Conservation (phyloP, 108 stramenopile species). For the Skeletonema potamos region DNA sequence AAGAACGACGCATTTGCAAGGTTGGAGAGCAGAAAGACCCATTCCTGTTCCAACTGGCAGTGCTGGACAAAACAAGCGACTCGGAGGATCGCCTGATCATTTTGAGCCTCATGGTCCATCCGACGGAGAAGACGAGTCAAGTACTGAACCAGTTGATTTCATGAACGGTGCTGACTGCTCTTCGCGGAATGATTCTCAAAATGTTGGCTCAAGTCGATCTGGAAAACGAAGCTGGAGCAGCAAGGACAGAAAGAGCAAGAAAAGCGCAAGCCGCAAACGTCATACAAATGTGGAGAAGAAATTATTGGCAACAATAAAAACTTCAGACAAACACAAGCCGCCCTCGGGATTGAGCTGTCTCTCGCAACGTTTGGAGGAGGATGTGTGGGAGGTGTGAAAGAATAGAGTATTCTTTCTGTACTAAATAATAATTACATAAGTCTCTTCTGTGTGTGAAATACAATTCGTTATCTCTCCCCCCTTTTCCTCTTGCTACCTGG, state of each 20-base stretch:
- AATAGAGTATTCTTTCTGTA: neutral
- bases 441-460: no score
- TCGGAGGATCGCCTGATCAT: constrained; percentile 9
- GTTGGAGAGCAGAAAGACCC: constrained; percentile 21
- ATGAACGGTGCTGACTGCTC: neutral
- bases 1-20: constrained; percentile 1
- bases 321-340: constrained; percentile 18
- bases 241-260: neutral
- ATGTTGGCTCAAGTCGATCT: neutral
- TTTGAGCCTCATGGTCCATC: neutral
- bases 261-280: neutral
- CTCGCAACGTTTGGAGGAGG: constrained; percentile 22
- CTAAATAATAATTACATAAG: no score
- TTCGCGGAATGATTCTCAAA: neutral
- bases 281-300: constrained; percentile 30
- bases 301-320: constrained; percentile 20
- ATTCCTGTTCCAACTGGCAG: constrained; percentile 15
- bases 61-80: constrained; percentile 37
- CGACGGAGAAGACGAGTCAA: neutral
- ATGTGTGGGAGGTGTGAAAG: constrained; percentile 14
- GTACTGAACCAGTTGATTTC: neutral
- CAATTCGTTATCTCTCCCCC: no score
- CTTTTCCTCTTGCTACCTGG: no score
- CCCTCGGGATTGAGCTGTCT: constrained; percentile 29
- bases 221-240: neutral